Percentiles rank a stretch among this genome's conserved stretches.
phyloP scores from a whole-genome alignment of 1,284 basidiomycete species.

The Cryptococcus sp. region DNA sequence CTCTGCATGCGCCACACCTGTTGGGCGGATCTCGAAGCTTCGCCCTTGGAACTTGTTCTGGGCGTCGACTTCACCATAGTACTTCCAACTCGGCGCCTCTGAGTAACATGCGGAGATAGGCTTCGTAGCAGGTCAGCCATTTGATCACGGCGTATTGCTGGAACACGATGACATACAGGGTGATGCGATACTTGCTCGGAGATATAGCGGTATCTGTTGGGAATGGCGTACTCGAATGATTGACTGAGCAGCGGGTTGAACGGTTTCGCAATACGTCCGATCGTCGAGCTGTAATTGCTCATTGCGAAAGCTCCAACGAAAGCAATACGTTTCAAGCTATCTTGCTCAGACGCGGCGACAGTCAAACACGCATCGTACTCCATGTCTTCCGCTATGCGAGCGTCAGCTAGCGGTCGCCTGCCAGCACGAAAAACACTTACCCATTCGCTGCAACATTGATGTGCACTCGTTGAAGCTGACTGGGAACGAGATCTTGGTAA shows the following conservation, averaged over 20 bases:
- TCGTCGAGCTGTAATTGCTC: conserved; percentile 96
- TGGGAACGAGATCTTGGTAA: conserved; percentile 91
- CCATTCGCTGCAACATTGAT: conserved; percentile 80
- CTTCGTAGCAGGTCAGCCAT: conserved; percentile 13
- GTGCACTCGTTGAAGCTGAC: conserved; percentile 96
- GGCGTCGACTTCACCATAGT: conserved; percentile 77
- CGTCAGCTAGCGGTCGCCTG: conserved; percentile 27
- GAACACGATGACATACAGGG: conserved; percentile 55
- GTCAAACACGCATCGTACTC: conserved; percentile 89
- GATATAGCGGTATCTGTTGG: conserved; percentile 87
- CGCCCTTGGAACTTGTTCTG: conserved; percentile 96
- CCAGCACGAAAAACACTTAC: conserved; percentile 59
- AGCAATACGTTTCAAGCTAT: conserved; percentile 80
- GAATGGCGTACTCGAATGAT: conserved; percentile 92
- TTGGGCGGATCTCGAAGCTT: conserved; percentile 94
- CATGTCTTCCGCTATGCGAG: conserved; percentile 76
- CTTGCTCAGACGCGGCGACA: conserved; percentile 69
- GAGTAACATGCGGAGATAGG: conserved; percentile 97
- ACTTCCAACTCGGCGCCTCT: conserved; percentile 84
- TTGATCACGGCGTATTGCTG: neutral
- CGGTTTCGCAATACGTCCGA: conserved; percentile 91
- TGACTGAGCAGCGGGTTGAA: conserved; percentile 76
- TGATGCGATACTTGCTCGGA: conserved; percentile 97
- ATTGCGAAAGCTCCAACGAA: conserved; percentile 97
- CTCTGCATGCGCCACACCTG: conserved; percentile 88